These are phyloP conservation scores for Fomitopsis palustris DNA, from an alignment of 1,284 basidiomycete genomes.

Conservation along the genomic window DNA sequence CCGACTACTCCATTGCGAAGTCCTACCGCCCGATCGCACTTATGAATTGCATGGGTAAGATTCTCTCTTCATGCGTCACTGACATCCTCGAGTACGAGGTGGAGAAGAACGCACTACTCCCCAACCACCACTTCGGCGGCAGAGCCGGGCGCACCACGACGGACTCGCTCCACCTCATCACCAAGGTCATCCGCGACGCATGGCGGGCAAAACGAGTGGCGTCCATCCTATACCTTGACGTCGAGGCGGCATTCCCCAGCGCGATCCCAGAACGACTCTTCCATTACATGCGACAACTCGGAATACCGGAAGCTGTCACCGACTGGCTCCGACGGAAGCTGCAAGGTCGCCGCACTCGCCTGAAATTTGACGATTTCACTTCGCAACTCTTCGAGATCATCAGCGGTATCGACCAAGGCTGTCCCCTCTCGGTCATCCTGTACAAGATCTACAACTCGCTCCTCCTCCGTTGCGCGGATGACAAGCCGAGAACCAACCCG, in stretches of 20 bases:
- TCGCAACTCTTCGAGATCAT: constrained; percentile 21
- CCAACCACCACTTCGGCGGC: constrained; percentile 32
- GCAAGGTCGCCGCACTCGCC: constrained; percentile 16
- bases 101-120: constrained; percentile 13
- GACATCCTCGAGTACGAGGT: constrained; percentile 12
- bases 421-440: constrained; percentile 28
- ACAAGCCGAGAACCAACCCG: constrained; percentile 11
- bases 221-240: constrained; percentile 22
- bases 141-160: constrained; percentile 31
- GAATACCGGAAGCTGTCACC: constrained; percentile 23
- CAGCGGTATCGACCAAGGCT: constrained; percentile 32
- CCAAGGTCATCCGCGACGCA: constrained; percentile 28
- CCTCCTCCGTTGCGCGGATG: constrained; percentile 18
- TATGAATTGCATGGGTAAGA: constrained; percentile 33
- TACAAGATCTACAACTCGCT: constrained; percentile 33
- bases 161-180: constrained; percentile 34
- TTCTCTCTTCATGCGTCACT: constrained; percentile 26
- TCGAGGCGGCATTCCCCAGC: not conserved
- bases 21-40: constrained; percentile 40
- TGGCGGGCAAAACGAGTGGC: constrained; percentile 32
- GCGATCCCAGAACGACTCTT: too few relatives aligned
- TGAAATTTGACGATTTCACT: constrained; percentile 29
- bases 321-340: constrained; percentile 24
- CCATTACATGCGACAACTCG: constrained; percentile 1
- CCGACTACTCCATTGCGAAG: constrained; percentile 30